Evolutionary conservation across 371 early-diverging fungal species (phyloP), one percentile per base, ranked within the genome.

Genomic region (Mucor saturninus): DNA sequence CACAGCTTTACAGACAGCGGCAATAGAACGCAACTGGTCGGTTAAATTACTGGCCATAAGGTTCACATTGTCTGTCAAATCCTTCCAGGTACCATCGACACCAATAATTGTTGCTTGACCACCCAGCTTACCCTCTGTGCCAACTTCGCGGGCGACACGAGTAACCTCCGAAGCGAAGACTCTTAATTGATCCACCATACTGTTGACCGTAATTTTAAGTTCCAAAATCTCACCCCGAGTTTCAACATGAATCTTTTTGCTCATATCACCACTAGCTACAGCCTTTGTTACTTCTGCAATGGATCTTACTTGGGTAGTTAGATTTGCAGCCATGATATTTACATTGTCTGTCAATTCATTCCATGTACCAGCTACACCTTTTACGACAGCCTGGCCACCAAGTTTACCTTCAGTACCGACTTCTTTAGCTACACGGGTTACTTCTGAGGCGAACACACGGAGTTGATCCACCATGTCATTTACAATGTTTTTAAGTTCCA

Each of bases 81-180:
- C 88, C 56, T 85, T 87, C 91, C 91, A 91, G 0, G 85, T 87
- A 11, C 91, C 91, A 51, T 75, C 87, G 0, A 88, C 87, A 31
- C 77, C 85, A 2, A 21, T 21, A 21, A 21, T 21, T 21, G 21
- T 21, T 21, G 81, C 81, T 53, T 81, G 79, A 29, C 79, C 81
- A 37, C 81, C 81, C 1, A 81, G 66, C 21, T 64, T 67, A 11
- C 81, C 81, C 21, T 81, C 77, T 35, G 72, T 48, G 29, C 72
- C 69, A 45, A 75, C 74, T 61, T 74, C 71, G 30, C 59, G 58
- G 1, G 81, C 73, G 1, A 83, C 77, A 5, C 80, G 67, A 5
- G 74, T 76, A 3, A 85, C 83, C 61, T 85, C 85, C 2, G 59
- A 61, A 11, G 70, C 77, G 68, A 81, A 76, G 1, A 64, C 61